Conservation (phyloP, 2,329 filamentous ascomycete species). For the Leptographium wingfieldii region DNA sequence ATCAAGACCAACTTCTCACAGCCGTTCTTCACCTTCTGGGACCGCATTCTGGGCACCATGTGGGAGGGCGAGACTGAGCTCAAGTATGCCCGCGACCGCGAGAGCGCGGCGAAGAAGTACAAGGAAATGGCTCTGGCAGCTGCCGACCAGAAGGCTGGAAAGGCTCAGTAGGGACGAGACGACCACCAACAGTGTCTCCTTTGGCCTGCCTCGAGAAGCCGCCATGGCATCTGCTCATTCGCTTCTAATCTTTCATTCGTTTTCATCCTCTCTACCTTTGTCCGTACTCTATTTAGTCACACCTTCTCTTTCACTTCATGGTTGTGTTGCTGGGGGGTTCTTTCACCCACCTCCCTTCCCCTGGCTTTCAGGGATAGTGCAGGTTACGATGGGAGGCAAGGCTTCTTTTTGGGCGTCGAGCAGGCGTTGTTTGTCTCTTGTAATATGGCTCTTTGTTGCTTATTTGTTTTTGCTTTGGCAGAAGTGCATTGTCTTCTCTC, state of each 20-base stretch:
- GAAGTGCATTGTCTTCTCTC: neutral
- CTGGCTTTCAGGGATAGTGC: neutral
- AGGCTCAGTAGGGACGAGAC: neutral
- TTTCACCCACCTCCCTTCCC: neutral
- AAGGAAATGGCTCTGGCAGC: neutral
- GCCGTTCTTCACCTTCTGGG: constrained; percentile 95
- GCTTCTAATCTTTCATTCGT: neutral
- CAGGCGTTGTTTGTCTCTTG: constrained; percentile 1
- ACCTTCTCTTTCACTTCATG: neutral
- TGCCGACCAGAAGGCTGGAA: neutral
- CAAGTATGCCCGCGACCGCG: constrained; percentile 29
- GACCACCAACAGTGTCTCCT: neutral
- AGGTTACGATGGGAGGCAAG: neutral
- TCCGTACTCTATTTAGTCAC: constrained; percentile 3
- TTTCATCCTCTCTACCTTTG: neutral
- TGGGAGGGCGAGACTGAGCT: constrained; percentile 54
- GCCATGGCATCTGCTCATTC: neutral
- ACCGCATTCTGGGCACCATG: constrained; percentile 66
- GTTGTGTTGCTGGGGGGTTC: constrained; percentile 1
- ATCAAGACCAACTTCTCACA: constrained; percentile 93
- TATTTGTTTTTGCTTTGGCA: neutral
- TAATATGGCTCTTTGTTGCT: neutral
- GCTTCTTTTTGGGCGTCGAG: neutral
- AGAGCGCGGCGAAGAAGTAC: constrained; percentile 18
- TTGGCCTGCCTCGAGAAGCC: neutral